Evolutionary conservation across 768 basidiomycete species (phyloP).

Genomic region (Tricholomella constricta): DNA sequence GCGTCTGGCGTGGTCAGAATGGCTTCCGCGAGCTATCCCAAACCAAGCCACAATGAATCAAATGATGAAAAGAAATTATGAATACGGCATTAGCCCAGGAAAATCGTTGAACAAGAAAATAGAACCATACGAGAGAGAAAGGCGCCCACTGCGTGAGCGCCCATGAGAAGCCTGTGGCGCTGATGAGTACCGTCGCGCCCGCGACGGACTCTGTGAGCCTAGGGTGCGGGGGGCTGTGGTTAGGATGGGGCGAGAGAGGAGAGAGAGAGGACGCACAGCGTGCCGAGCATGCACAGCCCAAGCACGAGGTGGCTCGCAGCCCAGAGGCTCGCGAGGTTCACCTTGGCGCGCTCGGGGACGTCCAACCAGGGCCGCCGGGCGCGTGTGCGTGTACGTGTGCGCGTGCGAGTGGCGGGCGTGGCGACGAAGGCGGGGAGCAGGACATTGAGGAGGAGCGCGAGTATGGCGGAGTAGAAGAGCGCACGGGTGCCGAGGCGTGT

Average conservation of each 20-base stretch:
- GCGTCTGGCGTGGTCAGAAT: conserved; percentile 68
- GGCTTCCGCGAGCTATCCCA: conserved; percentile 75
- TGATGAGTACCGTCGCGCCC: conserved; percentile 75
- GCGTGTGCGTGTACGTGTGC: background rate
- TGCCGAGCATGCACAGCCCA: conserved; percentile 75
- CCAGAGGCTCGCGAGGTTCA: conserved; percentile 77
- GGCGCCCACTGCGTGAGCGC: conserved; percentile 93
- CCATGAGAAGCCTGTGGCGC: conserved; percentile 88
- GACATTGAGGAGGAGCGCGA: conserved; percentile 69
- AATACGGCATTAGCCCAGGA: too few relatives aligned
- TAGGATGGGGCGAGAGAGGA: background rate
- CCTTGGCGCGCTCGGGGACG: conserved; percentile 47
- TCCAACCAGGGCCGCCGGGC: conserved; percentile 16
- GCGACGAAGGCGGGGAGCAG: conserved; percentile 67
- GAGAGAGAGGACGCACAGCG: conserved; percentile 60
- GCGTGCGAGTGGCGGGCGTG: conserved; percentile 11
- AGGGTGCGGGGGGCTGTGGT: conserved; percentile 4
- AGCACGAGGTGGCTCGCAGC: conserved; percentile 75
- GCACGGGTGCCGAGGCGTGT: conserved; percentile 85
- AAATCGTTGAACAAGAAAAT: background rate
- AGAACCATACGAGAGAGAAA: conserved; percentile 73
- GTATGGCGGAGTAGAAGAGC: conserved; percentile 72
- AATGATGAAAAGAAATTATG: too few relatives aligned
- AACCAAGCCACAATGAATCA: too few relatives aligned
- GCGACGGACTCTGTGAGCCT: conserved; percentile 73